Conservation (phyloP, 78 protist species). For the Emiliania huxleyi region DNA sequence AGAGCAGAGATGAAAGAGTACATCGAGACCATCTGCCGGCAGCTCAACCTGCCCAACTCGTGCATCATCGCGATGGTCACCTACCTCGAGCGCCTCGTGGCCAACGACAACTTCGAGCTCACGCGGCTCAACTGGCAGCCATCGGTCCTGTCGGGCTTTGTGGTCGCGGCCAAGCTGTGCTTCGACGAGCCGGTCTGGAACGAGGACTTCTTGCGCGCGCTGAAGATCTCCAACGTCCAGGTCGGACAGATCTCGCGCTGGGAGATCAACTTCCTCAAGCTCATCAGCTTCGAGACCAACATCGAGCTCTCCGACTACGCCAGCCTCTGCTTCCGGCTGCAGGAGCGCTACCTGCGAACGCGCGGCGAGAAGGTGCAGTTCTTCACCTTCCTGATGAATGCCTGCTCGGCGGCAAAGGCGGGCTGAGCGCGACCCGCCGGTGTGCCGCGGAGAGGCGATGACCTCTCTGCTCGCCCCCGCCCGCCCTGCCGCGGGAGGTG, state of each 20-base stretch:
- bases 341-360: neutral
- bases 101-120: neutral
- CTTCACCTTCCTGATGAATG: neutral
- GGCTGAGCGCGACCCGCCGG: no score
- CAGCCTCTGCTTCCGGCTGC: neutral
- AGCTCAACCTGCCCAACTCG: neutral
- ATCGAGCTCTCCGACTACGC: neutral
- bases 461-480: no score
- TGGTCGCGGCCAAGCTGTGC: neutral
- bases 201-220: neutral
- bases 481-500: no score
- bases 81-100: neutral
- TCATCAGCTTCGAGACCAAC: neutral
- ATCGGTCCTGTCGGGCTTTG: neutral
- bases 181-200: constrained; percentile 9
- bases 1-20: neutral
- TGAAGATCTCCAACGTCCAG: neutral
- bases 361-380: neutral
- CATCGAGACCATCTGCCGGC: neutral
- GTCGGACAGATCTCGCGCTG: neutral
- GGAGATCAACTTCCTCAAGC: neutral
- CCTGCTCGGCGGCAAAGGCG: no score
- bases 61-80: neutral
- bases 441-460: no score
- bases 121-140: neutral